A percentile compares a stretch with the other conserved stretches of the same genome.
Conservation (phyloP, 139 green algal species). For the Haematococcus lacustris region DNA sequence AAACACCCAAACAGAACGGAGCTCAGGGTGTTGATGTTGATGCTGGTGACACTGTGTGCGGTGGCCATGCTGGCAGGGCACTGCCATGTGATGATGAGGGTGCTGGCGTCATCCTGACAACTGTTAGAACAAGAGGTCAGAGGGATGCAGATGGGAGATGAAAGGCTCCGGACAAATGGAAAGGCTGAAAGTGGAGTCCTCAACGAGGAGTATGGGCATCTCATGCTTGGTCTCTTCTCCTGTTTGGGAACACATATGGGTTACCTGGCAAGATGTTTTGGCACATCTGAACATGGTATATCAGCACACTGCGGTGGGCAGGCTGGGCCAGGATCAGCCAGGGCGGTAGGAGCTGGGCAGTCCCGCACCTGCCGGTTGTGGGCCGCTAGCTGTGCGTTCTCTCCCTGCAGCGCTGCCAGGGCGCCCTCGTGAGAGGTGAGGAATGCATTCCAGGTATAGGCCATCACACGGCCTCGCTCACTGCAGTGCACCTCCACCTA, state of each 20-base stretch:
- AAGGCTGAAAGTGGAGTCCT: background rate
- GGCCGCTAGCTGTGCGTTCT: slow-evolving; percentile 9
- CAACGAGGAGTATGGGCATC: background rate
- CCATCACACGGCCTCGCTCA: slow-evolving; percentile 49
- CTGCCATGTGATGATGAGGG: background rate
- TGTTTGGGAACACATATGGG: no score
- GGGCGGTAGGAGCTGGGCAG: background rate
- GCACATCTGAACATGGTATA: background rate
- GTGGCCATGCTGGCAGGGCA: no score
- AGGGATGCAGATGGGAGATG: background rate
- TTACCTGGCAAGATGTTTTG: no score
- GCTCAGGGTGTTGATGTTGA: background rate
- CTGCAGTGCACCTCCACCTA: slow-evolving; percentile 60
- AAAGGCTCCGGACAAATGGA: background rate
- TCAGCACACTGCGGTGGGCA: background rate
- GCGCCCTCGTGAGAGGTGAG: slow-evolving; percentile 20
- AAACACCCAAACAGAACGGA: background rate
- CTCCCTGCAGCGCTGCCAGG: slow-evolving; percentile 19
- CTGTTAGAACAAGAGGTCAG: background rate
- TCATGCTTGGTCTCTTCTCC: no score
- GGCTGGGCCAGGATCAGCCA: background rate
- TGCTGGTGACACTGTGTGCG: no score
- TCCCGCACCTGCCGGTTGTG: slow-evolving; percentile 3
- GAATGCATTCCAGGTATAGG: slow-evolving; percentile 50
- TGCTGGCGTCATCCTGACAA: background rate